Percentiles rank a stretch among this genome's conserved stretches.
Evolutionary conservation across 352 stramenopile genomes (phyloP).

Genomic region (Phytophthora pistaciae): DNA sequence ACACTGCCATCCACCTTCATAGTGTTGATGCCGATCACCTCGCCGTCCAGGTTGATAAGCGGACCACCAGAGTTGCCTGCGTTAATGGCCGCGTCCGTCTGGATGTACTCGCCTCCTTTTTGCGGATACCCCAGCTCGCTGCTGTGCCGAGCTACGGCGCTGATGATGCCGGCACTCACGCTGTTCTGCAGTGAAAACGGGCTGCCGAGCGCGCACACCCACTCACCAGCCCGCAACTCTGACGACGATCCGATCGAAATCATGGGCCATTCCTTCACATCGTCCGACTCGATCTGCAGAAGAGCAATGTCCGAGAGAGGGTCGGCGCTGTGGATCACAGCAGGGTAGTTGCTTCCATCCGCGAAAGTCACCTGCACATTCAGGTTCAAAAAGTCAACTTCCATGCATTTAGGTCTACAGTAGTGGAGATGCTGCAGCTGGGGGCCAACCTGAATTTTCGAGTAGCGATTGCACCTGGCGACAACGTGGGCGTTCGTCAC

Average conservation of each 20-base stretch:
- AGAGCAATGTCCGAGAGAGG: slow-evolving; percentile 92
- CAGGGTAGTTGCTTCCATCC: slow-evolving; percentile 82
- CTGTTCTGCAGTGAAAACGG: slow-evolving; percentile 93
- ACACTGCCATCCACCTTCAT: slow-evolving; percentile 93
- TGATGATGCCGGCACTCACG: slow-evolving; percentile 94
- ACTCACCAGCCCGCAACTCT: slow-evolving; percentile 90
- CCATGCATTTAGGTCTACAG: not conserved
- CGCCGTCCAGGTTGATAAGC: slow-evolving; percentile 93
- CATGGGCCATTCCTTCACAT: slow-evolving; percentile 70
- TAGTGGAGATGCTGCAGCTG: not conserved
- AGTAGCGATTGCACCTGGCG: slow-evolving; percentile 81
- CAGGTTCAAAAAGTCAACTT: not conserved
- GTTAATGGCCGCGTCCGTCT: slow-evolving; percentile 96
- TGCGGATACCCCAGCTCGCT: slow-evolving; percentile 89
- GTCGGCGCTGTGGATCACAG: slow-evolving; percentile 87
- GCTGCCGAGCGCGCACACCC: slow-evolving; percentile 92
- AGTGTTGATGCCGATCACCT: slow-evolving; percentile 96
- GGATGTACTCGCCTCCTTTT: slow-evolving; percentile 91
- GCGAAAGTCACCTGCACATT: slow-evolving; percentile 80
- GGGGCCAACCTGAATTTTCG: slow-evolving; percentile 72
- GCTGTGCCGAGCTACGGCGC: slow-evolving; percentile 87
- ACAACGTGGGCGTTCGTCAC: slow-evolving; percentile 95
- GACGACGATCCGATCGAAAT: slow-evolving; percentile 78
- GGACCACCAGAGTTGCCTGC: slow-evolving; percentile 93
- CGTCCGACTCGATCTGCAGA: slow-evolving; percentile 81